These are phyloP conservation scores for Penicillium antarcticum DNA, from an alignment of 495 filamentous ascomycete species.

Conservation along the genomic window DNA sequence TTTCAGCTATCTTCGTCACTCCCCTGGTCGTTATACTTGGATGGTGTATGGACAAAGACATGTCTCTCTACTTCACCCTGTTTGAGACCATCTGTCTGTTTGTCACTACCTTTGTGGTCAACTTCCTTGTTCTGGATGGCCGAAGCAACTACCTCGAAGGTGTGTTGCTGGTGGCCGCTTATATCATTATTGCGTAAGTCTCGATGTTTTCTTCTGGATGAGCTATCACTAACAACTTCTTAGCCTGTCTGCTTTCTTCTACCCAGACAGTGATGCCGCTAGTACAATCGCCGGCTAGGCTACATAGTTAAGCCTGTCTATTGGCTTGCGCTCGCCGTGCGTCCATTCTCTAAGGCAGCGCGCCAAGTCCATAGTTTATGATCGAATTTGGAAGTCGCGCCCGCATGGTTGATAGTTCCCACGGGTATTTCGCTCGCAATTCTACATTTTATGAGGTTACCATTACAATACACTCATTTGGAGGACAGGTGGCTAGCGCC, in stretches of 20 bases:
- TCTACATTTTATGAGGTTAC: too few species aligned
- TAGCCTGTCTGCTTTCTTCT: constrained; percentile 40
- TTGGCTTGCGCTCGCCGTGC: too few species aligned
- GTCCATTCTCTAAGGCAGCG: too few species aligned
- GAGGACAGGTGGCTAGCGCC: too few species aligned
- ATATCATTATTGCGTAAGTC: constrained; percentile 54
- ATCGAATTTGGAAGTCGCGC: too few species aligned
- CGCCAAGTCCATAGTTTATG: too few species aligned
- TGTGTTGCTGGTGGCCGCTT: constrained; percentile 74
- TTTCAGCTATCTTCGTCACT: constrained; percentile 78
- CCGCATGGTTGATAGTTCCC: too few species aligned
- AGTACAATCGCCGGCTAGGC: constrained; percentile 24
- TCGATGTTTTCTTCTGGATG: too few species aligned
- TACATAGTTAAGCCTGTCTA: too few species aligned
- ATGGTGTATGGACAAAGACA: constrained; percentile 76
- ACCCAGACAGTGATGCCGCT: constrained; percentile 22
- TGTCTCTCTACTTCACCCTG: constrained; percentile 87
- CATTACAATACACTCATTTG: too few species aligned
- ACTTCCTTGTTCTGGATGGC: constrained; percentile 85
- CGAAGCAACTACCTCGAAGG: constrained; percentile 88
- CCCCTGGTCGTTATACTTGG: constrained; percentile 86
- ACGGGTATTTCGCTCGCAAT: too few species aligned
- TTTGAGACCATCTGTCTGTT: constrained; percentile 89
- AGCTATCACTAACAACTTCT: constrained; percentile 2
- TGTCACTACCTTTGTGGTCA: constrained; percentile 82